phyloP scores from a whole-genome alignment of 148 eudicot genomes.

The Chenopodium berlandieri region DNA sequence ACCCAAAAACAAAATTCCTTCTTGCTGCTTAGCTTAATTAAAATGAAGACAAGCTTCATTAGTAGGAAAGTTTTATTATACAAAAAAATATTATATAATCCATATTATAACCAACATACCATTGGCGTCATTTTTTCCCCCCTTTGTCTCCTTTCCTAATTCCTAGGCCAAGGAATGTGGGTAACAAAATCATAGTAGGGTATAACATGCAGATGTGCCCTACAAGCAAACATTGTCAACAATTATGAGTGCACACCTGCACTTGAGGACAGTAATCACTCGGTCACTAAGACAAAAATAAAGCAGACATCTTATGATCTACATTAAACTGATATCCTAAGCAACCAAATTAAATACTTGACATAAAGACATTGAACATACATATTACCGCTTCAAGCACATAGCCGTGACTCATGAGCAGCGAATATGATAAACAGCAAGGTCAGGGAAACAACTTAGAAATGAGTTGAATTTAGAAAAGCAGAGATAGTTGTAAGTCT shows the following conservation, averaged over 20 bases:
- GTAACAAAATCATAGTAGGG: neutral
- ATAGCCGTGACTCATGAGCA: neutral
- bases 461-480: neutral
- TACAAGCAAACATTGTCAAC: conserved; percentile 8
- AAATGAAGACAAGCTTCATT: neutral
- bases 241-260: neutral
- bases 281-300: neutral
- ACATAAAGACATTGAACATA: conserved; percentile 12
- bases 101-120: neutral
- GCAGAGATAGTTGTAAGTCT: neutral
- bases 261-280: conserved; percentile 4
- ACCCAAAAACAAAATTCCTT: neutral
- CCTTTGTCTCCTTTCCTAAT: conserved; percentile 1
- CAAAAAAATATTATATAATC: neutral
- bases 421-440: neutral
- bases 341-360: conserved; percentile 8
- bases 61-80: neutral
- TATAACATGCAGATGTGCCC: conserved; percentile 6
- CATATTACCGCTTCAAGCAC: conserved; percentile 4
- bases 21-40: neutral
- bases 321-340: conserved; percentile 4
- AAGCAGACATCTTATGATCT: conserved; percentile 1
- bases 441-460: neutral
- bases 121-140: neutral
- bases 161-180: neutral